These are phyloP conservation scores for Aphanomyces stellatus DNA, from an alignment of 352 stramenopile genomes.

Conservation along the genomic window DNA sequence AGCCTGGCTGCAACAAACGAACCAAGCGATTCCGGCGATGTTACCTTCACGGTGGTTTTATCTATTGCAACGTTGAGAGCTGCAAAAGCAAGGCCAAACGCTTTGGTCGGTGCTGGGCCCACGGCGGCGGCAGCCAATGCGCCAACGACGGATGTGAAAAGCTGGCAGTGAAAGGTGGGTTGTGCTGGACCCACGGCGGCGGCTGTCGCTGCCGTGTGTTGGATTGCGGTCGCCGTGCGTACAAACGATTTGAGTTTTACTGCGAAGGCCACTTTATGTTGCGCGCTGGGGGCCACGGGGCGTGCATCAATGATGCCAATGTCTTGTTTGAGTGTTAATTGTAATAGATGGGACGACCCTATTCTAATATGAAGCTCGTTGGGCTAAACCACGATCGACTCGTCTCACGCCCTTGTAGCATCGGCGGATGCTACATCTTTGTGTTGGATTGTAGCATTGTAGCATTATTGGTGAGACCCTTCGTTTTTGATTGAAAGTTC, in stretches of 20 bases:
- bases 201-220: constrained; percentile 2
- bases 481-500: too few species aligned
- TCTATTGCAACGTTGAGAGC: not conserved
- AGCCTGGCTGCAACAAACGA: constrained; percentile 12
- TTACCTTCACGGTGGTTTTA: constrained; percentile 2
- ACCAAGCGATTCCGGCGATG: constrained; percentile 11
- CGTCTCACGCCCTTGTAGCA: not conserved
- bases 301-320: too few species aligned
- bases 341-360: too few species aligned
- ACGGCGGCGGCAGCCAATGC: constrained; percentile 7
- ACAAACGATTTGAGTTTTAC: constrained; percentile 5
- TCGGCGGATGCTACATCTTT: too few species aligned
- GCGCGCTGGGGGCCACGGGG: not conserved
- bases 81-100: constrained; percentile 18
- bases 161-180: constrained; percentile 11
- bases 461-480: too few species aligned
- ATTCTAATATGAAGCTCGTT: too few species aligned
- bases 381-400: too few species aligned
- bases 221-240: not conserved
- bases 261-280: not conserved
- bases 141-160: not conserved
- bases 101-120: constrained; percentile 15
- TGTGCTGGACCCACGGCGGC: constrained; percentile 19
- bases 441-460: too few species aligned
- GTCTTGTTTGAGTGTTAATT: too few species aligned